Base-by-base conservation (phyloP, 2,329 filamentous ascomycete genomes). In the Trichoderma semiorbis region DNA sequence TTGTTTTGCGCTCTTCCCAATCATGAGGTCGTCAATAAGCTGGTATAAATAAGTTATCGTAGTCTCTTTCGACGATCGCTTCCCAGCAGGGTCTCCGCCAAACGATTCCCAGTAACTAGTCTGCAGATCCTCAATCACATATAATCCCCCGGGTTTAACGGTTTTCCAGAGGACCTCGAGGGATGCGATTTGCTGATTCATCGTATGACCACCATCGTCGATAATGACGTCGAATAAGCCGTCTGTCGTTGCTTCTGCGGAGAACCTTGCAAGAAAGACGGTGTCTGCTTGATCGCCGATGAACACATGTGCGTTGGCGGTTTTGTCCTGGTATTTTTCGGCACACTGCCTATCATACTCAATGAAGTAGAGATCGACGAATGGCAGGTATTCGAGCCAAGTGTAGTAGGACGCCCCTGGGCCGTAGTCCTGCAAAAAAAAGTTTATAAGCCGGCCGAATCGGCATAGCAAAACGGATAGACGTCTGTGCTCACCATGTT, bases 341-440 rank as follows among this genome's bases (percentile, higher is more conserved):
- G 79, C 82, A 67, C 82, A 84, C 4, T 72, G 74, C 10, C 73
- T 77, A 69, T 84, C 78, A 69, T 79, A 80, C 64, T 84, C 82
- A 71, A 84, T 83, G 71, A 81, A 83, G 73, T 83, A 83, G 21
- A 84, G 76, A 32, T 84, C 79, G 10, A 84, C 76, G 18, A 79
- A 67, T 1, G 80, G 76, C 47, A 84, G 80, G 70, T 80, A 83
- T 36, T 83, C 81, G 3, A 81, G 77, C 81, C 81, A 84, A 18
- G 81, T 81, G 73, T 81, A 77, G 72, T 83, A 84, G 6, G 79
- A 81, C 14, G 79, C 78, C 3, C 81, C 81, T 0, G 81, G 80
- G 7, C 80, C 81, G 34, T 82, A 81, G 5, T 70, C 68, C 80
- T 79, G 21, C 10, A 34, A 21, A 36, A 28, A n/a, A 28, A 28